Evolutionary conservation across 768 basidiomycete genomes (phyloP).

Genomic region (Trametes sanguinea): DNA sequence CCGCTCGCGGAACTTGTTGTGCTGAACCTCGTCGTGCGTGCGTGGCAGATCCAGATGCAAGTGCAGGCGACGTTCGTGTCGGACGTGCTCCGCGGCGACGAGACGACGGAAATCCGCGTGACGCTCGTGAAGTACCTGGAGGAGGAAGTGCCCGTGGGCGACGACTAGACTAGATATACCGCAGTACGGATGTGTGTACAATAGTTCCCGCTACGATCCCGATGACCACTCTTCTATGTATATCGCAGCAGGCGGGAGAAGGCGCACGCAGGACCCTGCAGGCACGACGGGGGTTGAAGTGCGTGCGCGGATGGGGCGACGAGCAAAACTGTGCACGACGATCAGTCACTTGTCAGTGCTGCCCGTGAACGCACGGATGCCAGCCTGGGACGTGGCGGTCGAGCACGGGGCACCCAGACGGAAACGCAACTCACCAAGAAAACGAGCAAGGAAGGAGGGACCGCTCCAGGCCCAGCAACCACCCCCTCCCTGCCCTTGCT

Average conservation of each 20-base stretch:
- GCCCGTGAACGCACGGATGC: background rate
- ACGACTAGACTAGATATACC: conserved; percentile 77
- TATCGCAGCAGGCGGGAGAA: background rate
- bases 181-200: conserved; percentile 31
- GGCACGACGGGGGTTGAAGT: background rate
- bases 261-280: background rate
- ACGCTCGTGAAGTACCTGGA: conserved; percentile 89
- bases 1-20: too few species aligned
- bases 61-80: conserved; percentile 88
- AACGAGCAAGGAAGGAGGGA: background rate
- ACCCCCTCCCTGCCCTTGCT: background rate
- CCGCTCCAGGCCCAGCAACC: background rate
- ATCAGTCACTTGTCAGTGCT: background rate
- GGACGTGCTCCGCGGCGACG: conserved; percentile 90
- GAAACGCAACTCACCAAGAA: background rate
- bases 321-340: conserved; percentile 3
- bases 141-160: conserved; percentile 92
- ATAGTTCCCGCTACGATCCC: conserved; percentile 16
- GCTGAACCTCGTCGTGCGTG: background rate
- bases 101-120: conserved; percentile 91
- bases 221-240: background rate
- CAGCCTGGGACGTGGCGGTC: background rate
- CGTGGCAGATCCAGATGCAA: conserved; percentile 87
- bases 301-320: background rate
- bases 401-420: background rate